Percentiles rank a stretch among this genome's conserved stretches.
These are phyloP conservation scores for Tolypocladium paradoxum DNA, from an alignment of 2,329 filamentous ascomycete genomes.

Conservation along the genomic window DNA sequence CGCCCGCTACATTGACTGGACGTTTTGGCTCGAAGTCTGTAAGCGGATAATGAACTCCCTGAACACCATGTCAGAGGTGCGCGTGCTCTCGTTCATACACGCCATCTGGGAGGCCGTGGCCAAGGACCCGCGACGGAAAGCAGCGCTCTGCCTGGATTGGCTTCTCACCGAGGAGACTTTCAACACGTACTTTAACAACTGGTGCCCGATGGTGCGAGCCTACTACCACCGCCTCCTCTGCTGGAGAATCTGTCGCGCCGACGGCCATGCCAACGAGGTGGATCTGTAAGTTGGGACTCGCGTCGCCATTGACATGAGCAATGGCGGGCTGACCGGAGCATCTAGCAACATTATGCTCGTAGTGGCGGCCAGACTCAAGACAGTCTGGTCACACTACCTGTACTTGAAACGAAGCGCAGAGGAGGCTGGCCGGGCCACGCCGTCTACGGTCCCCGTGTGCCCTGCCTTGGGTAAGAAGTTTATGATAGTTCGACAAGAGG, in stretches of 20 bases:
- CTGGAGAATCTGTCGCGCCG: conserved; percentile 76
- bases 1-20: conserved; percentile 55
- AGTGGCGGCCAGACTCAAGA: conserved; percentile 57
- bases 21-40: conserved; percentile 77
- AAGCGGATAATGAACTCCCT: conserved; percentile 70
- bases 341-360: conserved; percentile 58
- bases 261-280: conserved; percentile 51
- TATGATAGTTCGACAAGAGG: conserved; percentile 77
- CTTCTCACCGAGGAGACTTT: conserved; percentile 66
- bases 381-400: conserved; percentile 69
- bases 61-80: conserved; percentile 83
- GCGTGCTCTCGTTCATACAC: conserved; percentile 72
- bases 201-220: conserved; percentile 89
- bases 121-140: conserved; percentile 55
- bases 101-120: conserved; percentile 66
- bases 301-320: background rate
- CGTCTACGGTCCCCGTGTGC: conserved; percentile 71
- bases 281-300: conserved; percentile 51
- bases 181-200: conserved; percentile 77
- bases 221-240: conserved; percentile 88
- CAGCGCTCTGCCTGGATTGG: conserved; percentile 61
- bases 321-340: conserved; percentile 11
- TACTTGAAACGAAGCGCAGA: conserved; percentile 61
- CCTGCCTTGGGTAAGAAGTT: conserved; percentile 79
- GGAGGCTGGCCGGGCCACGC: conserved; percentile 37